Evolutionary conservation across 2,329 filamentous ascomycete species (phyloP), one percentile per base, ranked within the genome.

Genomic region (Mycosphaerella arachidis): DNA sequence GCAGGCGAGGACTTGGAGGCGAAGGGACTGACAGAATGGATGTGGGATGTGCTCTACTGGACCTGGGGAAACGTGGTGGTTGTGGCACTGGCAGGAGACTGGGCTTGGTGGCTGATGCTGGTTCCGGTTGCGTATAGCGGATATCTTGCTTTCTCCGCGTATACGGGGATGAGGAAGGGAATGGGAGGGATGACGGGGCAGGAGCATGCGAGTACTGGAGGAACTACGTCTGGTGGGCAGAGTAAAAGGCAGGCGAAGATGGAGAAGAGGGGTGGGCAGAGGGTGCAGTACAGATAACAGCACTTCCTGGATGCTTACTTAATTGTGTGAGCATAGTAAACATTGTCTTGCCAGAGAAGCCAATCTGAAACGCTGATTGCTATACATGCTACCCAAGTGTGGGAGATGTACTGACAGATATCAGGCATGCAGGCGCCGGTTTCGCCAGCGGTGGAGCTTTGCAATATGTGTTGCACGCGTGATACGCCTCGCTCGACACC

Each of bases 41-140:
- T 97, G 89, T 99, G 96, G 83, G 94, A 99, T 77, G 85, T 96
- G 53, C 80, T 96, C 56, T 97, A 96, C 84, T 91, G 96, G 78
- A 97, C 92, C 0, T 97, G 92, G 87, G 86, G 85, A 10, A 89
- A 87, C 56, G 79, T 91, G 45, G 76, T 87, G 8, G 75, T 88
- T n/a, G 92, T 88, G 13, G 82, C 88, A 16, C 64, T 96, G 30
- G 84, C 93, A 52, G 94, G 94, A 4, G 92, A 97, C 73, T 88
- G 88, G 78, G 90, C 80, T 3, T 90, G 87, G 87, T 84, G 85
- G 80, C 65, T 85, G 75, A 71, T 66, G 4, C 71, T 77, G 0
- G 73, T 81, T n/a, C 79, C 79, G 3, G 60, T 72, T n/a, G 54
- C 43, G 6, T 82, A 82, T 64, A 76, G 74, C 43, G 75, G 63